Evolutionary conservation across 257 asterid species (phyloP).

Genomic region (Solanum appendiculatum): DNA sequence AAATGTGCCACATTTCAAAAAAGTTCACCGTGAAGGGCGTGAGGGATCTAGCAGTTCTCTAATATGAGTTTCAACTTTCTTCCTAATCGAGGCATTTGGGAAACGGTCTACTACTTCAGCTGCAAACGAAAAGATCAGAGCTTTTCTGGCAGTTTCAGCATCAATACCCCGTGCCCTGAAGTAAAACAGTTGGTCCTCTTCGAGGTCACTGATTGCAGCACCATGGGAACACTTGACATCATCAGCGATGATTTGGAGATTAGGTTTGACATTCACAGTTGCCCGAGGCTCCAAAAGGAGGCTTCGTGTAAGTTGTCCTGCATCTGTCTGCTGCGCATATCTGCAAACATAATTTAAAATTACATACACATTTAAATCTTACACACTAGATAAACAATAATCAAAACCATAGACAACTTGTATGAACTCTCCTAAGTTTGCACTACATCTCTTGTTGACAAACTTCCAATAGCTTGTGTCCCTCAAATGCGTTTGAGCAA

Average conservation of each 20-base stretch:
- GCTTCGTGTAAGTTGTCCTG: conserved; percentile 89
- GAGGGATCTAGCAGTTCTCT: conserved; percentile 39
- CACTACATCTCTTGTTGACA: neutral
- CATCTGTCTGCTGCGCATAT: conserved; percentile 93
- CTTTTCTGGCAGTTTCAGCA: conserved; percentile 54
- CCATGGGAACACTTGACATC: conserved; percentile 95
- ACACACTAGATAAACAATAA: neutral
- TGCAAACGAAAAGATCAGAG: conserved; percentile 78
- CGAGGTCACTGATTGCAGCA: conserved; percentile 90
- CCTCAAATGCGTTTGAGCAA: neutral
- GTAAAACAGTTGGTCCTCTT: conserved; percentile 74
- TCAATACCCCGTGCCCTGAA: conserved; percentile 87
- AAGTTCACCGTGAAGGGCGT: conserved; percentile 20
- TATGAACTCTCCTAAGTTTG: neutral
- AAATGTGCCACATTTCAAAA: neutral
- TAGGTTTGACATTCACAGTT: conserved; percentile 80
- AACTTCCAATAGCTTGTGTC: neutral
- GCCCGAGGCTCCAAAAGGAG: conserved; percentile 84
- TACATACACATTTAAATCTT: neutral
- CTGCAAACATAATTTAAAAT: conserved; percentile 24
- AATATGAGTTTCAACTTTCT: conserved; percentile 53
- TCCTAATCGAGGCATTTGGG: conserved; percentile 34
- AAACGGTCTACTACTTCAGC: conserved; percentile 67
- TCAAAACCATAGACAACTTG: neutral
- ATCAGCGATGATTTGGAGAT: conserved; percentile 90